Evolutionary conservation across 139 green algal genomes (phyloP).

Genomic region (Coelastrella sp.): DNA sequence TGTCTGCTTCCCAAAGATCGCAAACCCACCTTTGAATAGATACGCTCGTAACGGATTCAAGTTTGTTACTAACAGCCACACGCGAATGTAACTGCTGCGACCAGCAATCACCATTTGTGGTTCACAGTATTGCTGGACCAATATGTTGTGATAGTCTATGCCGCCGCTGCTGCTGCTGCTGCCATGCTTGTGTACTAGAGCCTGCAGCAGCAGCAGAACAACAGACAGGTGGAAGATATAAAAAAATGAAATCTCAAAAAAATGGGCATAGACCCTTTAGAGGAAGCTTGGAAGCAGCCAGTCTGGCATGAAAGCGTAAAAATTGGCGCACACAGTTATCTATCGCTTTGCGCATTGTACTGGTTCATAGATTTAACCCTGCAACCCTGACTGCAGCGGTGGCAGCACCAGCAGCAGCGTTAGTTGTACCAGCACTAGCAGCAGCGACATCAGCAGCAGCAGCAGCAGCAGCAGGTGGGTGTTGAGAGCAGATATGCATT

Average conservation of each 20-base stretch:
- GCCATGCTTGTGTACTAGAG: background rate
- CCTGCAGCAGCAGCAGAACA: background rate
- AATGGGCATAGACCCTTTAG: background rate
- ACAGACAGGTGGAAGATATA: too few relatives aligned
- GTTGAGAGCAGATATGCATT: too few relatives aligned
- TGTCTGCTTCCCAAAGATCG: slow-evolving; percentile 60
- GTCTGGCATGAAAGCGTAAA: too few relatives aligned
- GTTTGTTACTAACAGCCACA: slow-evolving; percentile 76
- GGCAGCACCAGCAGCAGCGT: too few relatives aligned
- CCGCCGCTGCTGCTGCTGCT: slow-evolving; percentile 13
- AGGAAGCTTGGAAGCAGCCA: too few relatives aligned
- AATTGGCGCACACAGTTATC: too few relatives aligned
- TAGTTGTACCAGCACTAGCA: too few relatives aligned
- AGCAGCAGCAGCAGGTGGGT: too few relatives aligned
- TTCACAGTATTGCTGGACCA: slow-evolving; percentile 42
- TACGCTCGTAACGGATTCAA: slow-evolving; percentile 64
- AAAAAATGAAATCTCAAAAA: background rate
- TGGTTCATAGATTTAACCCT: too few relatives aligned
- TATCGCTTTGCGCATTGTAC: too few relatives aligned
- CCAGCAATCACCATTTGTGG: slow-evolving; percentile 41
- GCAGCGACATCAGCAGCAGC: too few relatives aligned
- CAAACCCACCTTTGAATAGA: slow-evolving; percentile 74
- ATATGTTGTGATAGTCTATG: slow-evolving; percentile 4
- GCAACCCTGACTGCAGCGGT: too few relatives aligned
- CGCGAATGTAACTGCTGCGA: slow-evolving; percentile 68